Base-by-base conservation (phyloP, 768 basidiomycete genomes). In the Termitomyces sp. region DNA sequence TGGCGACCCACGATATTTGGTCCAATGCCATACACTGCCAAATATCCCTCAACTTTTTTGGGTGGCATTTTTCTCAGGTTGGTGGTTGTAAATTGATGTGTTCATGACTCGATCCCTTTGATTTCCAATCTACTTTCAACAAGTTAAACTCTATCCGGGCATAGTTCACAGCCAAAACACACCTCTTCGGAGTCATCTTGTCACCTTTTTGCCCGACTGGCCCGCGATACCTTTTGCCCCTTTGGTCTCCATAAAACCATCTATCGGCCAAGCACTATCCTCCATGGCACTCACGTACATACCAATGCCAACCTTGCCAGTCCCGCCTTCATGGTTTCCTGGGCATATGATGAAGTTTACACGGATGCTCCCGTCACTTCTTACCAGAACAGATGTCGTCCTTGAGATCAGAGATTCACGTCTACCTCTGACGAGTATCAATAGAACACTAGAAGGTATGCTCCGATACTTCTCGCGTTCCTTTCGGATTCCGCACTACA, bases 321-420 rank as follows among this genome's bases (percentile, higher is more conserved):
- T 74, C 45, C 85, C 91, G 30, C 87, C 88, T 50, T 94, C 93
- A 78, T 97, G 93, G 93, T 96, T 87, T 73, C 92, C 92, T 24
- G 94, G 94, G 34, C 94, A 98, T 71, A 98, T 97, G 94, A 87
- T 84, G 71, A 82, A 85, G 64, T 96, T 96, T 67, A 80, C 85
- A 42, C 79, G 85, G 58, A 81, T 82, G 67, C 75, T 97, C 42
- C 90, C 93, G 19, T 72, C 79, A 19, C 74, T 93, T 56, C 79
- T 98, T 41, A 81, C 85, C 32, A 84, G 85, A 58, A 92, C 91
- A 34, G 88, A 94, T 65, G 84, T 98, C 53, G 90, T 98, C 49
- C 86, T 99, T 58, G 96, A 99, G 74, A 84, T 95, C 28, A 81
- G 96, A 65, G 96, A 99, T 72, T 84, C 94, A 12, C 83, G 96